phyloP scores from a whole-genome alignment of 176 grass and related monocot genomes.

The Oryza meridionalis region DNA sequence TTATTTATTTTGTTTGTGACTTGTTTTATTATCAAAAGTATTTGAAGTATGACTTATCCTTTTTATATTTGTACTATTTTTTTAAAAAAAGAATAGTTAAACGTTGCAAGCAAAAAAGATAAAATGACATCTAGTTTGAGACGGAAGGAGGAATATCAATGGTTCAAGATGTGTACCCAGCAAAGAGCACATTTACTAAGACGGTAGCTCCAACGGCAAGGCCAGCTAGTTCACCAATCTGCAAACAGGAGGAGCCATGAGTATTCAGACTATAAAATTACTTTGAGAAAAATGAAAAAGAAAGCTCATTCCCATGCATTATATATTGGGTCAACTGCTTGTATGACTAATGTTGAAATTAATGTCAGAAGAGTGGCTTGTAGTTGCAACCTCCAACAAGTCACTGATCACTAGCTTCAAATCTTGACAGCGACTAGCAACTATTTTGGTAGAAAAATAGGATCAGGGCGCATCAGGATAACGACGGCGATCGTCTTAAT shows the following conservation, averaged over 20 bases:
- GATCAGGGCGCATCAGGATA: neutral
- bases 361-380: neutral
- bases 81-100: no score
- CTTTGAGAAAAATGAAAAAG: neutral
- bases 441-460: neutral
- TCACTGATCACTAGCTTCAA: neutral
- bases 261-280: neutral
- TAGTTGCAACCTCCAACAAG: neutral
- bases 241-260: neutral
- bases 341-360: neutral
- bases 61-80: no score
- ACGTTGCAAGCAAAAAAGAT: no score
- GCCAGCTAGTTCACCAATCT: slow-evolving; percentile 90
- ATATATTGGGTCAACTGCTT: neutral
- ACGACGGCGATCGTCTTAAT: neutral
- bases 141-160: neutral
- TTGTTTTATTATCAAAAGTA: no score
- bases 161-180: slow-evolving; percentile 49
- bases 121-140: no score
- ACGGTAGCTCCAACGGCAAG: slow-evolving; percentile 83
- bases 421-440: neutral
- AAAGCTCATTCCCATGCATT: neutral
- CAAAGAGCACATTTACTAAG: slow-evolving; percentile 59
- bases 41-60: no score
- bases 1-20: no score